Evolutionary conservation across 768 basidiomycete species (phyloP), one percentile per base, ranked within the genome.

Genomic region (Leccinum incarnatum): DNA sequence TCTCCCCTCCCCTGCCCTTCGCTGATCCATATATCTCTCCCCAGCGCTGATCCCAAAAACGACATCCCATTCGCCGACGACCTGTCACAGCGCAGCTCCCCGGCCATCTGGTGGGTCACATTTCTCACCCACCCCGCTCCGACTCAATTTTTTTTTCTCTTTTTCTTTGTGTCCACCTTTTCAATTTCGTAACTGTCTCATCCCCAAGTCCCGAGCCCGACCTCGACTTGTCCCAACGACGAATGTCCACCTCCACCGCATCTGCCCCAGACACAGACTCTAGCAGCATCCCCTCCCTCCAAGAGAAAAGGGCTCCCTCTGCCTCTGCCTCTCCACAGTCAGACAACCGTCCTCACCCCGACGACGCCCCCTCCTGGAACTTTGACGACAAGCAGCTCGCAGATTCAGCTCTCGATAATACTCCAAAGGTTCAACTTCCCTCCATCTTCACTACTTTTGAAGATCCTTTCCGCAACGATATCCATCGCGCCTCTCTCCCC

Each of bases 231-330:
- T 32, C 67, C 59, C 62, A 62, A 57, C 81, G 89, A 68, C 87
- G 89, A 69, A 91, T 92, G 90, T 91, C 90, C 73, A 80, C 82
- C 71, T 89, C 87, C 62, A 86, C 84, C 53, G 80, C 83, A 58
- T 89, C 89, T 15, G 79, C 81, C 15, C 80, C 85, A 40, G 88
- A 88, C 75, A 77, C 74, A 2, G 88, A 91, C 74, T 37, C 69
- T 2, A 81, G 79, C 75, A 81, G 78, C 70, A 75, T 79, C 59
- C 77, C 81, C 61, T 86, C 86, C 47, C 77, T 82, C 53, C 77
- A 75, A 9, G 87, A 88, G 65, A 89, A 77, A 69, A 85, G 82
- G 58, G 73, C 78, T 4, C 70, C 79, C 30, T 83, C 86, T 1
- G 84, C 87, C 51, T 82, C 82, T 2, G 59, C 58, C 19, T 74